phyloP scores from a whole-genome alignment of 1,139 yeast genomes.

The Hanseniaspora sp. region DNA sequence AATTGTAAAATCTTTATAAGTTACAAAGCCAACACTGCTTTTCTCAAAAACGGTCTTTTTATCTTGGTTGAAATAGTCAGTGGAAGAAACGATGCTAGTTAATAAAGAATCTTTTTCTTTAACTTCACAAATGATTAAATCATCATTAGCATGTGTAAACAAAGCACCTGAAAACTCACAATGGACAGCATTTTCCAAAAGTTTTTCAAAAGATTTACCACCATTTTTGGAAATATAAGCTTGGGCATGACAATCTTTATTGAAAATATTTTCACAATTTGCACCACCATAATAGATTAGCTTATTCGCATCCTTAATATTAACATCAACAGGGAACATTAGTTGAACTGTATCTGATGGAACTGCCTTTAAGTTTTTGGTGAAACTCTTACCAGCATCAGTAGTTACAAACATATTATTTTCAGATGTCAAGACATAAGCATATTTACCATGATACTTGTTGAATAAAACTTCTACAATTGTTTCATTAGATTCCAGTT shows the following conservation, averaged over 20 bases:
- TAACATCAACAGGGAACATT: slow-evolving; percentile 41
- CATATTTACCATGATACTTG: slow-evolving; percentile 49
- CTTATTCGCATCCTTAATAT: slow-evolving; percentile 43
- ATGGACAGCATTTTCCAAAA: slow-evolving; percentile 40
- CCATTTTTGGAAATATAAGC: slow-evolving; percentile 55
- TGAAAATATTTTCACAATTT: slow-evolving; percentile 40
- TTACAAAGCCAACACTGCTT: slow-evolving; percentile 52
- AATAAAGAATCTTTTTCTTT: slow-evolving; percentile 26
- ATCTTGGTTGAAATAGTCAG: slow-evolving; percentile 41
- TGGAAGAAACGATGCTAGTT: slow-evolving; percentile 39
- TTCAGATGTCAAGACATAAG: slow-evolving; percentile 47
- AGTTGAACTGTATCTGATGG: slow-evolving; percentile 40
- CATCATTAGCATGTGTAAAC: slow-evolving; percentile 35
- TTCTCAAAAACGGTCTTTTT: slow-evolving; percentile 34
- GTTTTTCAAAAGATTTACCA: slow-evolving; percentile 47
- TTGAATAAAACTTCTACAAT: slow-evolving; percentile 51
- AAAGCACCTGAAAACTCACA: slow-evolving; percentile 63
- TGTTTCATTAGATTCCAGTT: slow-evolving; percentile 32
- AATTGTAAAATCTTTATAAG: slow-evolving; percentile 55
- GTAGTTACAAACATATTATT: slow-evolving; percentile 45
- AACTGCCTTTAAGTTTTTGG: slow-evolving; percentile 28
- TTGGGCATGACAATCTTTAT: slow-evolving; percentile 41
- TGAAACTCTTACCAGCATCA: slow-evolving; percentile 58
- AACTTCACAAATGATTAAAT: slow-evolving; percentile 53
- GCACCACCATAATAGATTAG: slow-evolving; percentile 62